Evolutionary conservation across 1,139 yeast species (phyloP).

Genomic region (Scheffersomyces lignicola): DNA sequence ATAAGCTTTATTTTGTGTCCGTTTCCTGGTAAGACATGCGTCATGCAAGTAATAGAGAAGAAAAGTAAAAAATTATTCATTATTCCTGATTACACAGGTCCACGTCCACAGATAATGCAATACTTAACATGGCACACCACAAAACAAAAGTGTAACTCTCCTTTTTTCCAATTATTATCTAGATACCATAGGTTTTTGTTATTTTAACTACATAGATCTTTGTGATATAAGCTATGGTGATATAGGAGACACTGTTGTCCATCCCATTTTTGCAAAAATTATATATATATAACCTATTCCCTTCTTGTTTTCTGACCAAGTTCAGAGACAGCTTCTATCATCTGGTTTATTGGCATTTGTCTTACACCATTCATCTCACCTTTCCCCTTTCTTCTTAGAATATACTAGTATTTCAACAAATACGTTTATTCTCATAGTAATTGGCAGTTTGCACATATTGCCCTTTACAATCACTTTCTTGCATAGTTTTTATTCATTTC

Average conservation of each 20-base stretch:
- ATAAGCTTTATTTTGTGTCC: neutral
- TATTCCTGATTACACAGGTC: conserved; percentile 4
- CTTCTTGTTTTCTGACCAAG: too few relatives aligned
- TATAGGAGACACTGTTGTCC: conserved; percentile 2
- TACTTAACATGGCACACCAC: conserved; percentile 2
- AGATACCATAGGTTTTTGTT: neutral
- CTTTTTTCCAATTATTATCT: neutral
- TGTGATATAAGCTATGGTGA: conserved; percentile 1
- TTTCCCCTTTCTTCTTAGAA: neutral
- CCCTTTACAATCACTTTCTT: conserved; percentile 1
- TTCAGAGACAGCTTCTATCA: neutral
- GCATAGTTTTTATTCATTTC: conserved; percentile 1
- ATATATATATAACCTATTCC: neutral
- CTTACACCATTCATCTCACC: neutral
- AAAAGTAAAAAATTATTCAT: neutral
- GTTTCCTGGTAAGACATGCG: conserved; percentile 1
- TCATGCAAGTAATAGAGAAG: conserved; percentile 4
- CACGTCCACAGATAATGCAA: neutral
- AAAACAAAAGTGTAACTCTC: neutral
- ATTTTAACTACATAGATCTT: too few relatives aligned
- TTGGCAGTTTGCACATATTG: neutral
- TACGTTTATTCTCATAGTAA: conserved; percentile 1
- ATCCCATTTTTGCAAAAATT: neutral
- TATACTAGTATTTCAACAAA: conserved; percentile 2
- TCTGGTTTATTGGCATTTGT: neutral